phyloP scores from a whole-genome alignment of 148 eudicot genomes.

The Gaultheria prostrata region DNA sequence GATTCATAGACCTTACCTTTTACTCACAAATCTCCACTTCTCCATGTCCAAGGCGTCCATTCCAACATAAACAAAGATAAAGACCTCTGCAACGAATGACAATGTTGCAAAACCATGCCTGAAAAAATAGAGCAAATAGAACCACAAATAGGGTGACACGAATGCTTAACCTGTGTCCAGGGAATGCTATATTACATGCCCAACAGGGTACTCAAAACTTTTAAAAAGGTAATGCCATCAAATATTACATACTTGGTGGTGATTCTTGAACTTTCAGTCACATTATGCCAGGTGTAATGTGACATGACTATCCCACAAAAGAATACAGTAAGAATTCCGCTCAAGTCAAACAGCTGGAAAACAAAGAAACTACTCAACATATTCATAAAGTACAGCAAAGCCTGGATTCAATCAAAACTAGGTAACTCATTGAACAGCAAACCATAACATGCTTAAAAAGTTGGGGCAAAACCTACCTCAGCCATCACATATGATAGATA shows the following conservation, averaged over 20 bases:
- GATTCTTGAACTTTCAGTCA: slow-evolving; percentile 52
- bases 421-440: not conserved
- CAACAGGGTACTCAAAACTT: not conserved
- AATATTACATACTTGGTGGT: slow-evolving; percentile 40
- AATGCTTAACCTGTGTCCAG: not conserved
- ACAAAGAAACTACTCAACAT: slow-evolving; percentile 6
- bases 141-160: not conserved
- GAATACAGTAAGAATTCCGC: slow-evolving; percentile 63
- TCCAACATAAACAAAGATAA: slow-evolving; percentile 55
- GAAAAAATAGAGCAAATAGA: not conserved
- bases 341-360: slow-evolving; percentile 46
- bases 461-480: slow-evolving; percentile 32
- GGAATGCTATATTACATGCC: slow-evolving; percentile 6
- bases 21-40: slow-evolving; percentile 52
- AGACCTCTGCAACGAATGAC: slow-evolving; percentile 52
- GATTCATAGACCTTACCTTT: slow-evolving; percentile 32
- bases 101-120: slow-evolving; percentile 59
- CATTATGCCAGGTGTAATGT: slow-evolving; percentile 65
- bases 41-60: slow-evolving; percentile 66
- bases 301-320: slow-evolving; percentile 68
- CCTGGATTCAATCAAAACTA: not conserved
- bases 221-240: not conserved
- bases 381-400: not conserved
- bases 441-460: not conserved
- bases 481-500: slow-evolving; percentile 58